Percentiles rank a stretch among this genome's conserved stretches.
Conservation (phyloP, 768 basidiomycete genomes). For the Lepiota brunneoincarnata region DNA sequence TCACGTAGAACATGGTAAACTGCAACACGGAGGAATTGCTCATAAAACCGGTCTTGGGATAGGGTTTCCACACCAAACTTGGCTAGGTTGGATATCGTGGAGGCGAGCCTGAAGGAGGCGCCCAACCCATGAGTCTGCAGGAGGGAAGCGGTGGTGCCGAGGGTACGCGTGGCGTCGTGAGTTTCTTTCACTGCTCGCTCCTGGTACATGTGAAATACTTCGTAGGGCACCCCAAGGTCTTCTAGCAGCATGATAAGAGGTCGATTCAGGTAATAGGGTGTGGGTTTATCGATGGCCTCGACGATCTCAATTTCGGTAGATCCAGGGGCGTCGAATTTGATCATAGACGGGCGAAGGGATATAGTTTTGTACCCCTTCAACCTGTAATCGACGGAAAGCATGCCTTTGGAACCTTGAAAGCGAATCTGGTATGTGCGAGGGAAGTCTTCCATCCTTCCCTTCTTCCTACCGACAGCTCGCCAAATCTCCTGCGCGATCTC, state of each 20-base stretch:
- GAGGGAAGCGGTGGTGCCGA: constrained; percentile 42
- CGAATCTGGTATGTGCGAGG: constrained; percentile 58
- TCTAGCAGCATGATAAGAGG: constrained; percentile 65
- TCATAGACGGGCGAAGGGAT: constrained; percentile 56
- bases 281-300: constrained; percentile 56
- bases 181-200: constrained; percentile 46
- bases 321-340: constrained; percentile 58
- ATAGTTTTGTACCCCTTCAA: constrained; percentile 44
- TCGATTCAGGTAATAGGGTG: constrained; percentile 53
- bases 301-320: constrained; percentile 59
- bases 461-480: constrained; percentile 30
- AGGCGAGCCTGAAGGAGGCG: constrained; percentile 49
- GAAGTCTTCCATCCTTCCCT: constrained; percentile 25
- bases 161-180: constrained; percentile 35
- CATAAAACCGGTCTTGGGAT: constrained; percentile 41
- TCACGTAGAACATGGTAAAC: constrained; percentile 60
- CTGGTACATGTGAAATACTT: constrained; percentile 52
- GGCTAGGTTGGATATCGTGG: constrained; percentile 43
- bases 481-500: constrained; percentile 50
- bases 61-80: constrained; percentile 41
- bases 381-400: constrained; percentile 53
- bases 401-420: constrained; percentile 62
- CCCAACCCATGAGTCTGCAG: constrained; percentile 58
- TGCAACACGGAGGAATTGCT: constrained; percentile 47
- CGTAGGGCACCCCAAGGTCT: constrained; percentile 53